Evolutionary conservation across 2,329 filamentous ascomycete genomes (phyloP).

Genomic region (Talaromyces sp.): DNA sequence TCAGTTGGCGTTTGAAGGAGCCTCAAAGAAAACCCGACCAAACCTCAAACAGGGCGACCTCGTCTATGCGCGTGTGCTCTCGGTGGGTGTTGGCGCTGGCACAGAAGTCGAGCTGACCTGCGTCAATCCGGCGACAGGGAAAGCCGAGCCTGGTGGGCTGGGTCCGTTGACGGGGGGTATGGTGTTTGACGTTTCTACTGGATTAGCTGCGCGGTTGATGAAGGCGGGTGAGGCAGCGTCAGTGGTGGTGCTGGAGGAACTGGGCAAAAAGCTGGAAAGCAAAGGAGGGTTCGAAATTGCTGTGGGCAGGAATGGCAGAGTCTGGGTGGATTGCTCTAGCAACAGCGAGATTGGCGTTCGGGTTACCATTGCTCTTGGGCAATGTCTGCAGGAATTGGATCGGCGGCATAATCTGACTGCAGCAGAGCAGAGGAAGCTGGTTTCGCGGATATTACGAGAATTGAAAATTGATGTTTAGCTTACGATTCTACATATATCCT

Average conservation of each 20-base stretch:
- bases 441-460: constrained; percentile 39
- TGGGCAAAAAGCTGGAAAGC: constrained; percentile 66
- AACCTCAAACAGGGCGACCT: constrained; percentile 69
- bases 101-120: constrained; percentile 90
- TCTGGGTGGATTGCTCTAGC: constrained; percentile 76
- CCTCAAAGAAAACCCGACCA: constrained; percentile 86
- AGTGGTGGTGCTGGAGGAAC: constrained; percentile 71
- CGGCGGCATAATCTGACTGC: constrained; percentile 44
- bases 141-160: constrained; percentile 79
- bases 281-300: constrained; percentile 78
- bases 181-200: constrained; percentile 74
- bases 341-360: constrained; percentile 55
- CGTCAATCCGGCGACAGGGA: constrained; percentile 79
- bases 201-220: constrained; percentile 72
- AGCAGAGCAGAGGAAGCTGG: constrained; percentile 44
- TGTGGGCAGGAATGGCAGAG: constrained; percentile 82
- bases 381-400: constrained; percentile 74
- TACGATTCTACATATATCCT: not conserved
- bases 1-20: constrained; percentile 87
- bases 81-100: constrained; percentile 73
- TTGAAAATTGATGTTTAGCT: constrained; percentile 31
- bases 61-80: constrained; percentile 80
- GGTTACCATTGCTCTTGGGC: constrained; percentile 72
- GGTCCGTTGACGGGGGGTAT: constrained; percentile 82
- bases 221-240: constrained; percentile 54